A percentile compares a stretch with the other conserved stretches of the same genome.
Evolutionary conservation across 805 yeast species (phyloP).

Genomic region (Tetrapisispora namnaoensis): DNA sequence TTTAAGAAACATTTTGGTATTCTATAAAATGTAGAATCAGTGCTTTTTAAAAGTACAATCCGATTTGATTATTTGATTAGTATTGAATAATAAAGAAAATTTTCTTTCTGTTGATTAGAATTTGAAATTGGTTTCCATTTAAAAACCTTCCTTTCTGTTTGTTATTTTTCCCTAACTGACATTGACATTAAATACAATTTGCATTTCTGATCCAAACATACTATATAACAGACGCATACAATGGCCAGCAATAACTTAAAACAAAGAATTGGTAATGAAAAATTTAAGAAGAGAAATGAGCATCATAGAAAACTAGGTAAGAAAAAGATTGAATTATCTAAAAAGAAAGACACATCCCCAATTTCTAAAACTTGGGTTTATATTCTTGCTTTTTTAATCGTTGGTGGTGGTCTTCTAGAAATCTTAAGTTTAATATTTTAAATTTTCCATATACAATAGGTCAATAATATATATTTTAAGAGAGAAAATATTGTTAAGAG

Average conservation of each 20-base stretch:
- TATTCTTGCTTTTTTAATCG: constrained; percentile 52
- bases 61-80: too few relatives aligned
- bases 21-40: not conserved
- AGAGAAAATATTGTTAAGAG: not conserved
- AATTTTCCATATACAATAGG: not conserved
- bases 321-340: constrained; percentile 36
- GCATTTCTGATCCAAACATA: not conserved
- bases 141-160: not conserved
- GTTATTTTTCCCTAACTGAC: not conserved
- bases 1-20: not conserved
- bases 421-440: constrained; percentile 46
- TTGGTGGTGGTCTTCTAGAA: constrained; percentile 79
- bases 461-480: not conserved
- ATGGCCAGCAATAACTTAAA: constrained; percentile 20
- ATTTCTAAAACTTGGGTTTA: constrained; percentile 57
- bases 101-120: too few relatives aligned
- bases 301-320: constrained; percentile 58
- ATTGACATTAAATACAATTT: not conserved
- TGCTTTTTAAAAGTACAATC: too few relatives aligned
- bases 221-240: not conserved
- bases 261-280: constrained; percentile 80
- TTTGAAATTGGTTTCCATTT: too few relatives aligned
- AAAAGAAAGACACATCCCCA: constrained; percentile 37
- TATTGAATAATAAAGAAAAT: too few relatives aligned
- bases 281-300: constrained; percentile 65